A percentile compares a stretch with the other conserved stretches of the same genome.
Evolutionary conservation across 2,329 filamentous ascomycete species (phyloP).

Genomic region (Dothistroma septosporum): DNA sequence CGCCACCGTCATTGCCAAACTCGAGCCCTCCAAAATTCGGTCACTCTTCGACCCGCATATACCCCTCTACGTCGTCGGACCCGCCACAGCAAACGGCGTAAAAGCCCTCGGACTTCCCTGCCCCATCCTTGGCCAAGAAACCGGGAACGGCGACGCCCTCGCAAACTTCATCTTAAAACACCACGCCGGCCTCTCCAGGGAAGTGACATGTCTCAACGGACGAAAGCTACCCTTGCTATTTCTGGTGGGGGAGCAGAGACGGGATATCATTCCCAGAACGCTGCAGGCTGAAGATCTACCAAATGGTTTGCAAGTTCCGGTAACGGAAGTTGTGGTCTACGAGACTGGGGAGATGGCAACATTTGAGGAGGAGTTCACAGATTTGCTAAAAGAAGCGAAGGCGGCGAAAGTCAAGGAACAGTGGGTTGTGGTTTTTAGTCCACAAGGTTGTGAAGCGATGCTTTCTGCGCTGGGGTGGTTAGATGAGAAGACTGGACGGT

Average conservation of each 20-base stretch:
- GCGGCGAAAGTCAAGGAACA: constrained; percentile 39
- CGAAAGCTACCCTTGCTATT: constrained; percentile 68
- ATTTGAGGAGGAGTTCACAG: constrained; percentile 65
- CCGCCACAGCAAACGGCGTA: constrained; percentile 74
- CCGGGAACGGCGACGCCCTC: constrained; percentile 78
- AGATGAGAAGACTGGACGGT: constrained; percentile 38
- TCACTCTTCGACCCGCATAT: constrained; percentile 44
- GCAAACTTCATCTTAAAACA: constrained; percentile 74
- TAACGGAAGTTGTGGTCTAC: constrained; percentile 81
- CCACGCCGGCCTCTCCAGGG: constrained; percentile 52
- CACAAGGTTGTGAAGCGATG: constrained; percentile 60
- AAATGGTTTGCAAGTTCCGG: constrained; percentile 52
- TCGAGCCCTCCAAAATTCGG: constrained; percentile 35
- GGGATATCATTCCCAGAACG: constrained; percentile 83
- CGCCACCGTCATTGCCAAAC: constrained; percentile 56
- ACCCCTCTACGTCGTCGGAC: constrained; percentile 75
- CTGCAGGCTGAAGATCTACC: constrained; percentile 59
- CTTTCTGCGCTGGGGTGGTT: constrained; percentile 50
- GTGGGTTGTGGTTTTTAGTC: constrained; percentile 72
- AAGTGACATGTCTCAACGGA: constrained; percentile 29
- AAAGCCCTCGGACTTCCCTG: constrained; percentile 47
- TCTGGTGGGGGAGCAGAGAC: constrained; percentile 80
- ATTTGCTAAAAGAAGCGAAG: constrained; percentile 42
- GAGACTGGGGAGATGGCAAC: constrained; percentile 76
- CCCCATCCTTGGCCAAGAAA: constrained; percentile 71